Evolutionary conservation across 2,329 filamentous ascomycete genomes (phyloP), one percentile per base, ranked within the genome.

Genomic region (Nothophoma quercina): DNA sequence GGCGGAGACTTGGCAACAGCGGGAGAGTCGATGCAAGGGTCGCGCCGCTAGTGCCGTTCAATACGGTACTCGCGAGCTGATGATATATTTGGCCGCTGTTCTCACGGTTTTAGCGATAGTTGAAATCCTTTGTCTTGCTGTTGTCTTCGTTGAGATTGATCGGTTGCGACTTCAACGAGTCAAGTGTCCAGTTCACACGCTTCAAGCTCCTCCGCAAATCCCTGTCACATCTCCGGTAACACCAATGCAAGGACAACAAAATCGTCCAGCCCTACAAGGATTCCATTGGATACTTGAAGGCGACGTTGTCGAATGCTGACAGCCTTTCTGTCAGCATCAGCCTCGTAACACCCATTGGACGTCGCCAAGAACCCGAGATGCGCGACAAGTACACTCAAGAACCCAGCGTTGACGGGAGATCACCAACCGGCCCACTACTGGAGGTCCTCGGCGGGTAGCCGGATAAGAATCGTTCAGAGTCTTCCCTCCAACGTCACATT

Each of bases 401-500:
- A 9, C 29, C 8, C 29, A 36, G 18, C 4, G 32, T 39, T 41
- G 36, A 16, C 44, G 23, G 36, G 52, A 54, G 5, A 42, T 46
- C 44, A 44, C 25, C 45, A 38, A 41, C 19, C 22, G 29, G 18
- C 34, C 50, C 34, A 34, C 50, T 28, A 34, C 40, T 36, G 32
- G 18, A 39, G n/a, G 36, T 18, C 32, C 38, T 33, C 44, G 38
- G 32, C 44, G 39, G 26, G 33, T 43, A 29, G 26, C 29, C 45
- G 50, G 50, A 21, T 39, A 18, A 22, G 32, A 38, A 5, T 23
- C 38, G 2, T 38, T 48, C 39, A 48, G 50, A 47, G 26, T 30
- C 43, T 47, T 53, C 38, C 18, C 42, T 10, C 12, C 18, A 53
- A 53, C 50, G 50, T 48, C 50, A 53, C 50, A 34, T 7, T 23